Percentiles rank a stretch among this genome's conserved stretches.
Conservation (phyloP, 176 grass and related monocot genomes). For the Pharus latifolius region DNA sequence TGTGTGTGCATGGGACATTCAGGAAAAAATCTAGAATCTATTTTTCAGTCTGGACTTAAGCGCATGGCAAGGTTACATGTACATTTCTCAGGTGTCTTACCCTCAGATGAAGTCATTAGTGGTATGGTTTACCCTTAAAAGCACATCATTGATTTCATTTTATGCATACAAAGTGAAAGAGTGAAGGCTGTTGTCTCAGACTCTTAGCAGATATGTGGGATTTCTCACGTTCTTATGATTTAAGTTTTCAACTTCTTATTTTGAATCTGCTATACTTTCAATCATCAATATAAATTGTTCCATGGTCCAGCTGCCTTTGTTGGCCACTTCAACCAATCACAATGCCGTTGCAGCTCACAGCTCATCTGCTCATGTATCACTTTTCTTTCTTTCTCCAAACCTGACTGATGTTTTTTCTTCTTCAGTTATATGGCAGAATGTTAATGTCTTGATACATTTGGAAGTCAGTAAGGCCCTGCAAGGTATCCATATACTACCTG, state of each 20-base stretch:
- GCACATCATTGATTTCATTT: background rate
- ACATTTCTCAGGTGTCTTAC: slow-evolving; percentile 85
- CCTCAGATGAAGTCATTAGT: slow-evolving; percentile 62
- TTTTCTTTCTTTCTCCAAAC: background rate
- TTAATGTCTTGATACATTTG: slow-evolving; percentile 83
- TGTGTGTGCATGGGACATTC: slow-evolving; percentile 87
- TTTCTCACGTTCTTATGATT: background rate
- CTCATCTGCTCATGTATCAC: background rate
- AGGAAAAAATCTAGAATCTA: slow-evolving; percentile 69
- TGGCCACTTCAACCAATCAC: background rate
- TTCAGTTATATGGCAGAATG: slow-evolving; percentile 59
- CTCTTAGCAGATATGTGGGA: no score
- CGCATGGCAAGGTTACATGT: slow-evolving; percentile 73
- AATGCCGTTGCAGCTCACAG: background rate
- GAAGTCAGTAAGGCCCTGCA: slow-evolving; percentile 62
- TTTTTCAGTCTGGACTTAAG: slow-evolving; percentile 64
- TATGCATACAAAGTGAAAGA: background rate
- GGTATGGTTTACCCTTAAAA: slow-evolving; percentile 34
- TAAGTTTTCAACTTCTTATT: background rate
- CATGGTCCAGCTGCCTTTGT: background rate
- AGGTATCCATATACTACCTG: slow-evolving; percentile 29
- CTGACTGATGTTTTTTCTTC: background rate
- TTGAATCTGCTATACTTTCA: background rate
- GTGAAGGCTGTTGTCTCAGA: background rate
- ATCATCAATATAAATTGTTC: background rate